Percentiles rank a stretch among this genome's conserved stretches.
Evolutionary conservation across 2,329 filamentous ascomycete species (phyloP).

Genomic region (Teratosphaeriaceae sp.): DNA sequence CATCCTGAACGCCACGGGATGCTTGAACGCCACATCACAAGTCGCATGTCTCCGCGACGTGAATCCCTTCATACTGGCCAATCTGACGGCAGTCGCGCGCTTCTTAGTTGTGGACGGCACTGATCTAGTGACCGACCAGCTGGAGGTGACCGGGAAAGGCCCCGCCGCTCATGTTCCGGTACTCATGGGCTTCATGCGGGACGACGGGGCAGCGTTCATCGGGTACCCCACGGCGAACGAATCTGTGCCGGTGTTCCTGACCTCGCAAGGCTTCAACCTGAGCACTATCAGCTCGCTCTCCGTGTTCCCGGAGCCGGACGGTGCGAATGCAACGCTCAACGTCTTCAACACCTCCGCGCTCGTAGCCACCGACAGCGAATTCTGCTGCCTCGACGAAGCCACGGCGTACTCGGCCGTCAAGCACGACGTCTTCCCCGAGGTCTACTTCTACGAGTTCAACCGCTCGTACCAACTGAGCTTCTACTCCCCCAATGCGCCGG

Average conservation of each 20-base stretch:
- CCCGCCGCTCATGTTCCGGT: conserved; percentile 23
- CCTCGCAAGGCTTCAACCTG: conserved; percentile 8
- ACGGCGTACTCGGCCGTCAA: conserved; percentile 29
- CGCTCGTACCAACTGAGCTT: conserved; percentile 25
- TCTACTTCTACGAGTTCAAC: conserved; percentile 27
- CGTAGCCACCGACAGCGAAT: conserved; percentile 27
- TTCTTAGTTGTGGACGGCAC: conserved; percentile 30
- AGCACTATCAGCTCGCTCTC: conserved; percentile 5
- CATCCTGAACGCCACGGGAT: conserved; percentile 19
- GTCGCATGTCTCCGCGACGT: conserved; percentile 17
- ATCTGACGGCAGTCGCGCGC: conserved; percentile 12
- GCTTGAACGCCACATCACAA: conserved; percentile 11
- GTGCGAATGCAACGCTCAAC: too few relatives aligned
- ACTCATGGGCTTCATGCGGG: conserved; percentile 33
- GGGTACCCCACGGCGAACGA: conserved; percentile 21
- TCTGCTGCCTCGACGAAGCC: conserved; percentile 31
- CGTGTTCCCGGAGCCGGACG: too few relatives aligned
- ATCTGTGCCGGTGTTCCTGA: conserved; percentile 17
- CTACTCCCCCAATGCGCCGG: conserved; percentile 13
- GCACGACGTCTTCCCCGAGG: conserved; percentile 24
- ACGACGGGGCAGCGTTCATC: conserved; percentile 28
- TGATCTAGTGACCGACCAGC: conserved; percentile 22
- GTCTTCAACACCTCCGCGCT: conserved; percentile 30
- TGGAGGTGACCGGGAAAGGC: conserved; percentile 18
- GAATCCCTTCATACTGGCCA: conserved; percentile 19